Evolutionary conservation across 257 asterid genomes (phyloP).

Genomic region (Osmanthus fragrans): DNA sequence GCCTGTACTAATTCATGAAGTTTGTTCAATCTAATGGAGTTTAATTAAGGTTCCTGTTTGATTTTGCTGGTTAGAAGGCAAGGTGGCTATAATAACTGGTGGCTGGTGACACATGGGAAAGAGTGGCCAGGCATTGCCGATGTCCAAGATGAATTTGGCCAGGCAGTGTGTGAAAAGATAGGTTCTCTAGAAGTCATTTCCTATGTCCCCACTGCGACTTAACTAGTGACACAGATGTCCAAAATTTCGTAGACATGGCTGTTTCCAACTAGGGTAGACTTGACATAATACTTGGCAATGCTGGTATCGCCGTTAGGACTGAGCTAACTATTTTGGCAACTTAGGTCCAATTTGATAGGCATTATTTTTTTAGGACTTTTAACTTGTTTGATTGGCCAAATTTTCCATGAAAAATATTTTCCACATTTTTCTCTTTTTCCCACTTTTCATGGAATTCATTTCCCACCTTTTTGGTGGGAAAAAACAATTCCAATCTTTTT

Average conservation of each 20-base stretch:
- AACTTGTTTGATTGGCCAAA: too few relatives aligned
- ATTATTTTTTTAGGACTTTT: too few relatives aligned
- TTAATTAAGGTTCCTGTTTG: neutral
- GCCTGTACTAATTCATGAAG: neutral
- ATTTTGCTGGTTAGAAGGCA: constrained; percentile 36
- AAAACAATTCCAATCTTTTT: too few relatives aligned
- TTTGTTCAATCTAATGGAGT: neutral
- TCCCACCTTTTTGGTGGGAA: too few relatives aligned
- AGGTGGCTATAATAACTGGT: constrained; percentile 38
- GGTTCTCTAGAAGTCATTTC: constrained; percentile 20
- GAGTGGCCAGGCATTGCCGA: constrained; percentile 39
- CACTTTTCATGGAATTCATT: too few relatives aligned
- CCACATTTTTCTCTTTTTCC: too few relatives aligned
- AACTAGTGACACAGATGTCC: constrained; percentile 30
- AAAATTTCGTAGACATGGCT: constrained; percentile 28
- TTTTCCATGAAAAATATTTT: too few relatives aligned
- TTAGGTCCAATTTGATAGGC: too few relatives aligned
- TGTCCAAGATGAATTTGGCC: constrained; percentile 36
- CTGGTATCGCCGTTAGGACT: constrained; percentile 23
- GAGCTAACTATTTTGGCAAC: constrained; percentile 15
- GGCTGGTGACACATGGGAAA: constrained; percentile 43
- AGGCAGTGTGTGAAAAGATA: constrained; percentile 14
- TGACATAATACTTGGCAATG: constrained; percentile 46
- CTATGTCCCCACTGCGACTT: constrained; percentile 48
- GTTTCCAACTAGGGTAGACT: constrained; percentile 38